Evolutionary conservation across 345 rosid species (phyloP).

Genomic region (Corchorus capsularis): DNA sequence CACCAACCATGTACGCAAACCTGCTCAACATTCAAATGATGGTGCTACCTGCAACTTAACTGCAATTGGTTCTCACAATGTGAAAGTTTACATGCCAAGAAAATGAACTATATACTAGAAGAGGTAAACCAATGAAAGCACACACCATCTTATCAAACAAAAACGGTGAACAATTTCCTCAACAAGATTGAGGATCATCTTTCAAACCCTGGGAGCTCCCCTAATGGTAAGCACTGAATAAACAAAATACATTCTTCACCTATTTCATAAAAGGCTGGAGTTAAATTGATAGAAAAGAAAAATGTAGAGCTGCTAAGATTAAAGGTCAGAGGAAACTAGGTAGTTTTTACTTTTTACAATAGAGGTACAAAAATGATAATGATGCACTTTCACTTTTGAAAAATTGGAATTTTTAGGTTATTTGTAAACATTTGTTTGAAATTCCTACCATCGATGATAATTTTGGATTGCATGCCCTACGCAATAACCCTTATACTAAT

Average conservation of each 20-base stretch:
- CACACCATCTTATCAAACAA: background rate
- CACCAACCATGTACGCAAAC: background rate
- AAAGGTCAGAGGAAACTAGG: background rate
- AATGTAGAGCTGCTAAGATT: no score
- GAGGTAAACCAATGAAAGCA: background rate
- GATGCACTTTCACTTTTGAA: background rate
- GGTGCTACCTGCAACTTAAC: conserved; percentile 18
- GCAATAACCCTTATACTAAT: no score
- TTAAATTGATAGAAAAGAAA: no score
- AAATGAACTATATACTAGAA: conserved; percentile 3
- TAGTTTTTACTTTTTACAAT: background rate
- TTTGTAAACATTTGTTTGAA: no score
- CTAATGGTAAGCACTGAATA: background rate
- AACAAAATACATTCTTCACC: background rate
- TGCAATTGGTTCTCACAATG: conserved; percentile 7
- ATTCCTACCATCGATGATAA: background rate
- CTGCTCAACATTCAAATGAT: background rate
- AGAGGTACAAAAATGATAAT: background rate
- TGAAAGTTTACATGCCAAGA: background rate
- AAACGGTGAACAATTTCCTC: background rate
- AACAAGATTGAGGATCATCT: background rate
- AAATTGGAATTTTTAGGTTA: no score
- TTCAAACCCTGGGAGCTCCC: background rate
- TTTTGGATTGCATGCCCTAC: no score
- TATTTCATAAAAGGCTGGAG: no score